Evolutionary conservation across 352 stramenopile species (phyloP), one percentile per base, ranked within the genome.

Genomic region (Pythium sp.): DNA sequence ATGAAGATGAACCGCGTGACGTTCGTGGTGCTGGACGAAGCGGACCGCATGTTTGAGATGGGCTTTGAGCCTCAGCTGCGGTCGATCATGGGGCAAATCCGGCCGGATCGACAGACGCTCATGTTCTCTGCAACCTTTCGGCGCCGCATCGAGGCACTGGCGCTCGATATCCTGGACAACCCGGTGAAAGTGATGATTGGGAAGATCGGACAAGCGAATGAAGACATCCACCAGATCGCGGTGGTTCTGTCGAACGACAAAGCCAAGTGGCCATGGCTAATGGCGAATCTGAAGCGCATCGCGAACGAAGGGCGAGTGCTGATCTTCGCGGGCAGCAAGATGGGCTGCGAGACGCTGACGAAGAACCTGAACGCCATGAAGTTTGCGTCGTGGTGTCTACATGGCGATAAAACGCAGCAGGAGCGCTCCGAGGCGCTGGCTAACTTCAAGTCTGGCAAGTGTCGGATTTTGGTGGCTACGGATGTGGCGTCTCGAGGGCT

Each of bases 31-130:
- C 76, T 96, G 11, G 89, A 96, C 63, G 89, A 96, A 76, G 89
- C 89, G 2, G 89, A 96, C 61, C 86, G 89, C 24, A 96, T 96
- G 89, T 95, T 96, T 77, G 89, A 95, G 51, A 92, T 96, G 87
- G 89, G 89, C 0, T 96, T 96, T 69, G 87, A 94, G 67, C 72
- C 87, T 18, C 90, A 97, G 68, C 57, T 95, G 28, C 81, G 83
- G 5, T 92, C 85, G n/a, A 80, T 96, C 46, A 75, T 97, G 68
- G 77, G 82, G 18, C 86, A 95, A 65, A 87, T 97, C 22, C 87
- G 90, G 7, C 89, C 90, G 0, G 90, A 94, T 68, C 72, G 90
- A 2, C 90, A 97, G 72, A 97, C 82, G 18, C 78, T 97, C 22
- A 84, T 97, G 78, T 97, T 96, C 61, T 94, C 82, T 0, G 90